Evolutionary conservation across 805 yeast species (phyloP).

Genomic region (Saccharomycopsis capsularis): DNA sequence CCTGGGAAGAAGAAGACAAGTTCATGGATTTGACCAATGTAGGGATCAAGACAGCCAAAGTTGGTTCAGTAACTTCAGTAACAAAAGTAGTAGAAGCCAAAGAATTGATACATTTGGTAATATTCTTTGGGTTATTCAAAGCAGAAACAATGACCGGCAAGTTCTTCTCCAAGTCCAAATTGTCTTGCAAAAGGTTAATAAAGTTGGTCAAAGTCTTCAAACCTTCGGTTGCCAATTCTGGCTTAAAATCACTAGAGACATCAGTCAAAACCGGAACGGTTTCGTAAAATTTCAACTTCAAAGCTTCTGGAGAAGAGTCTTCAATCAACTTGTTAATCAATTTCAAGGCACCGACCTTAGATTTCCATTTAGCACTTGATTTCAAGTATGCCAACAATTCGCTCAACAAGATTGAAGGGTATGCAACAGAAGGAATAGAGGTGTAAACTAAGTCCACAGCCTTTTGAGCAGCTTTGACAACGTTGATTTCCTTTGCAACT

Average conservation of each 20-base stretch:
- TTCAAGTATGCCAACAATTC: conserved; percentile 55
- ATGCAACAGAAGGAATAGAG: conserved; percentile 68
- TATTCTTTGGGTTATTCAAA: conserved; percentile 82
- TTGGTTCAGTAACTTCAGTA: conserved; percentile 97
- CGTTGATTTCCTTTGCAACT: conserved; percentile 83
- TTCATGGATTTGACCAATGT: conserved; percentile 84
- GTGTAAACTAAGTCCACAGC: conserved; percentile 67
- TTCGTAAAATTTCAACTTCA: conserved; percentile 72
- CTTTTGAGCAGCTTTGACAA: conserved; percentile 78
- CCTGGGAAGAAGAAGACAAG: conserved; percentile 85
- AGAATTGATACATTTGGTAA: conserved; percentile 81
- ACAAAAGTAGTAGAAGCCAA: conserved; percentile 93
- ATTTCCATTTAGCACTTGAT: conserved; percentile 90
- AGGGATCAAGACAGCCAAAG: conserved; percentile 83
- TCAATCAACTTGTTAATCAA: conserved; percentile 66
- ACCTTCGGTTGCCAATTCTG: conserved; percentile 88
- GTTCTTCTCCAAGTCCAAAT: conserved; percentile 85
- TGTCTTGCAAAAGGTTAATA: conserved; percentile 72
- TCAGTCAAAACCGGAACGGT: conserved; percentile 83
- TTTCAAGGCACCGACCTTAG: conserved; percentile 74
- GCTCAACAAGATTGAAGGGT: conserved; percentile 63
- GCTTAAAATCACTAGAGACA: conserved; percentile 91
- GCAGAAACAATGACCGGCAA: conserved; percentile 80
- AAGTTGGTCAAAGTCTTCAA: conserved; percentile 59
- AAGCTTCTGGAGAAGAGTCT: conserved; percentile 76